A percentile compares a stretch with the other conserved stretches of the same genome.
Conservation (phyloP, 495 filamentous ascomycete species). For the Xylaria cubensis region DNA sequence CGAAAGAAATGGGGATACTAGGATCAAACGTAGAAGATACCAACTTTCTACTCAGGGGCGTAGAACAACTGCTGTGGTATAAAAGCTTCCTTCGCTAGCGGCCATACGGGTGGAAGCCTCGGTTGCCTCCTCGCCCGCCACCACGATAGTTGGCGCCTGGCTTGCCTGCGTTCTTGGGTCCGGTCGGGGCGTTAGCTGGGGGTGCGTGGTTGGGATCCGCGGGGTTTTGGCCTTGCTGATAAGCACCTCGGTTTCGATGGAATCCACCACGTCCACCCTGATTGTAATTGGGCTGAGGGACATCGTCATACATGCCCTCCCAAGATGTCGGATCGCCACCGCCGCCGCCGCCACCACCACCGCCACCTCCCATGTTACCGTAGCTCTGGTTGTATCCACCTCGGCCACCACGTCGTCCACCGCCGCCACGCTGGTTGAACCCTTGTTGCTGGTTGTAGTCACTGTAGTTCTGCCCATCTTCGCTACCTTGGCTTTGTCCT, state of each 20-base stretch:
- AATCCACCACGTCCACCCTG: constrained; percentile 61
- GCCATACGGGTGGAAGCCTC: constrained; percentile 84
- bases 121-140: constrained; percentile 77
- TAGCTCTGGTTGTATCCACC: constrained; percentile 40
- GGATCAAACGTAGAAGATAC: neutral
- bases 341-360: constrained; percentile 43
- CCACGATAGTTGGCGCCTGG: constrained; percentile 95
- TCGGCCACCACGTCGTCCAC: constrained; percentile 43
- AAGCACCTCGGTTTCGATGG: constrained; percentile 43
- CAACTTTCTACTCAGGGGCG: neutral
- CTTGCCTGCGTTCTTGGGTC: constrained; percentile 93
- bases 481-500: constrained; percentile 44
- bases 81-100: constrained; percentile 27
- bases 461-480: constrained; percentile 41
- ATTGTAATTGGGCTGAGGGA: constrained; percentile 81
- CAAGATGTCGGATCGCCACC: constrained; percentile 72
- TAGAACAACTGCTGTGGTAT: neutral
- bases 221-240: constrained; percentile 46
- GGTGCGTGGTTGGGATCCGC: constrained; percentile 64
- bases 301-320: constrained; percentile 99
- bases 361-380: constrained; percentile 45
- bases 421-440: constrained; percentile 71
- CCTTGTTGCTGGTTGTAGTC: constrained; percentile 89
- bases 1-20: neutral
- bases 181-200: constrained; percentile 92